Evolutionary conservation across 2,329 filamentous ascomycete species (phyloP), one percentile per base, ranked within the genome.

Genomic region (Diaporthe vexans): DNA sequence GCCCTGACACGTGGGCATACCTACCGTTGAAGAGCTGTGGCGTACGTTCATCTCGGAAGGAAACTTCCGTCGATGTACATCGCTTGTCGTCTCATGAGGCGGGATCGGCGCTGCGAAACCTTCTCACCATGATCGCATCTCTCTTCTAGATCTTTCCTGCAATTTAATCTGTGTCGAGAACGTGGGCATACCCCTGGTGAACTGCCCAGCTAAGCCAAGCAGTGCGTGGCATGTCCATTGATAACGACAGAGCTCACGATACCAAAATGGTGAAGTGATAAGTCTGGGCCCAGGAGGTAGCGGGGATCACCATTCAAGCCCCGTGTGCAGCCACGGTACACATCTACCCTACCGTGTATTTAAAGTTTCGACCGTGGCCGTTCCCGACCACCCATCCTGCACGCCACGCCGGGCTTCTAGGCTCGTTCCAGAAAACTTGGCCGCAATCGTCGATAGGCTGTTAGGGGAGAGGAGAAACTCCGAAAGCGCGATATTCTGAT

Each of bases 401-500:
- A 67, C 33, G 24, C n/a, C n/a, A 54, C 15, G 48, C 33, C 48
- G 48, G 48, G 48, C 63, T 68, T 68, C 63, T 54, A 46, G 63
- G 63, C 63, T 54, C 48, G n/a, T 68, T 68, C 63, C 52, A 68
- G 48, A 54, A 68, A 54, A 26, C 63, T 26, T 26, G 48, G 63
- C 46, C 46, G 46, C 33, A 19, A 54, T 33, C 33, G 63, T 33
- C 33, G 63, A 54, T 24, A 13, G n/a, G 33, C 33, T 54, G 33
- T 15, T 13, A 29, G 13, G 63, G 48, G 48, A 54, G 15, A 54
- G n/a, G 4, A 54, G 48, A 68, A 54, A 54, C 46, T 40, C 63
- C 63, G 48, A 37, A 8, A 13, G 33, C 15, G 48, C 9, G 48
- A 9, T 2, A 5, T 40, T 37, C 48, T 54, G 63, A 52, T 26